These are phyloP conservation scores for Diospyros lotus DNA, from an alignment of 148 eudicot species.

Conservation along the genomic window DNA sequence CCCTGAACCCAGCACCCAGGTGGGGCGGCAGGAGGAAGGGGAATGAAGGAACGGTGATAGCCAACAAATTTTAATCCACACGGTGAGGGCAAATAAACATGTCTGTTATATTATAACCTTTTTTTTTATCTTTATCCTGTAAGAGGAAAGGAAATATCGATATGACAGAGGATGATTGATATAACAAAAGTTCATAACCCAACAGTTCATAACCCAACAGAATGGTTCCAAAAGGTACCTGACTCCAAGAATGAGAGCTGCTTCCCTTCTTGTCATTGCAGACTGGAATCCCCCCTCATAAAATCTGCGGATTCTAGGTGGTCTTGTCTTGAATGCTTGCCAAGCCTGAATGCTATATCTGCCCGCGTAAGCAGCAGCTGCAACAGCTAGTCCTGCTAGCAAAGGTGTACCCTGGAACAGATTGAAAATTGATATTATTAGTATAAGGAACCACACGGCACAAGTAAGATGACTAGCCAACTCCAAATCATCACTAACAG, in stretches of 20 bases:
- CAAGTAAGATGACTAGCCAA: neutral
- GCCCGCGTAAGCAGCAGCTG: conserved; percentile 66
- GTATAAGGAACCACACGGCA: neutral
- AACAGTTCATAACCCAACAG: too few relatives aligned
- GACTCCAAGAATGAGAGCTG: conserved; percentile 76
- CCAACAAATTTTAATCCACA: too few relatives aligned
- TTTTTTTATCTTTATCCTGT: too few relatives aligned
- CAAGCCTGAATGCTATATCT: conserved; percentile 73
- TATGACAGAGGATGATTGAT: too few relatives aligned
- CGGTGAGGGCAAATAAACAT: too few relatives aligned
- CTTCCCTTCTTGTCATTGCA: conserved; percentile 76
- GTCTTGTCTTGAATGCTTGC: conserved; percentile 82
- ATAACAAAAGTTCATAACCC: too few relatives aligned
- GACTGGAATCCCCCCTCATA: conserved; percentile 73
- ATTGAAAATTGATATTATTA: conserved; percentile 1
- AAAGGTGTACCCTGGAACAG: conserved; percentile 43
- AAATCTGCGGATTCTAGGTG: conserved; percentile 59
- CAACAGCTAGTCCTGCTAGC: conserved; percentile 60
- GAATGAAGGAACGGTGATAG: too few relatives aligned
- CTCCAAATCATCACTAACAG: neutral
- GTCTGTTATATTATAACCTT: too few relatives aligned
- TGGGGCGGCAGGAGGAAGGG: too few relatives aligned
- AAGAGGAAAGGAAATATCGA: too few relatives aligned
- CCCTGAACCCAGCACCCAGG: too few relatives aligned
- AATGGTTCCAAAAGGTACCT: conserved; percentile 26